Evolutionary conservation across 208 protist genomes (phyloP).

Genomic region (Trichomonas vaginalis): DNA sequence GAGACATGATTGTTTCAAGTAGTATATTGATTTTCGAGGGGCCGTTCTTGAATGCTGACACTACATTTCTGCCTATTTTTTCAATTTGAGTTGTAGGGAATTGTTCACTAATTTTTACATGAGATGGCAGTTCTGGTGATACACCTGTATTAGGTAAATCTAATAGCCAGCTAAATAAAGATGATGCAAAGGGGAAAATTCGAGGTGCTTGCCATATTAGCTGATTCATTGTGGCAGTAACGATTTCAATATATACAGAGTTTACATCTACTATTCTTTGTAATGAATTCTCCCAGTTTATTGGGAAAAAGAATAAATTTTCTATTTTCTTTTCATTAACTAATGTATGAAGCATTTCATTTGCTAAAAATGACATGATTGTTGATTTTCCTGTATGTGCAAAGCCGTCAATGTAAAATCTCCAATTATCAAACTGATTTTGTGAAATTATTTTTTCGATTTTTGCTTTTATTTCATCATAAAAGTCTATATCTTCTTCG

Average conservation of each 20-base stretch:
- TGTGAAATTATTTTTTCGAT: neutral
- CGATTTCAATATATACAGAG: neutral
- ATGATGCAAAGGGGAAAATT: neutral
- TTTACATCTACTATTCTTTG: neutral
- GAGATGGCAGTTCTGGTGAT: neutral
- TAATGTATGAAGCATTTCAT: neutral
- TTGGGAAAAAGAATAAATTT: neutral
- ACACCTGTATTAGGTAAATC: neutral
- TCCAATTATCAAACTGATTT: neutral
- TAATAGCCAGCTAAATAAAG: neutral
- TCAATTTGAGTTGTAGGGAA: neutral
- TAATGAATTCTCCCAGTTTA: neutral
- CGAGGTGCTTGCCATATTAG: neutral
- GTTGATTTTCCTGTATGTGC: neutral
- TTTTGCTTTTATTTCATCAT: neutral
- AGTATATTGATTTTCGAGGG: neutral
- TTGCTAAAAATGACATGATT: neutral
- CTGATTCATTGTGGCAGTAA: neutral
- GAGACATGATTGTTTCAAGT: neutral
- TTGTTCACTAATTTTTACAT: neutral
- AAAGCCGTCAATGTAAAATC: neutral
- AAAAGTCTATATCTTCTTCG: neutral
- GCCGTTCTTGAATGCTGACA: neutral
- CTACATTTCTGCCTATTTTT: neutral
- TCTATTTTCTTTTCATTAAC: neutral